Percentiles rank a stretch among this genome's conserved stretches.
These are phyloP conservation scores for Tolypocladium paradoxum DNA, from an alignment of 2,329 filamentous ascomycete species.

Conservation along the genomic window DNA sequence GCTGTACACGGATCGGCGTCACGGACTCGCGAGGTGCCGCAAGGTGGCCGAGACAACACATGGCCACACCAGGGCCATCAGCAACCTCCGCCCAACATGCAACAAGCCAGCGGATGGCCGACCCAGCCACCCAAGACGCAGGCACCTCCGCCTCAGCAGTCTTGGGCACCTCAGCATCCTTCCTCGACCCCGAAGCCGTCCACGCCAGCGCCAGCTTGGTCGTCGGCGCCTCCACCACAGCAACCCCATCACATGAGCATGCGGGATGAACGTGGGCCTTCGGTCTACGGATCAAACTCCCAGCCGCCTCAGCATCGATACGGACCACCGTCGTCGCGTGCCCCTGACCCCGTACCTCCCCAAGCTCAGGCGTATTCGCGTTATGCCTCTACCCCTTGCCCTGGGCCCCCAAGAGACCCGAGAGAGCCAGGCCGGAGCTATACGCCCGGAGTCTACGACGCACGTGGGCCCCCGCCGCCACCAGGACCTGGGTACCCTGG, in stretches of 20 bases:
- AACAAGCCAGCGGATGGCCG: constrained; percentile 16
- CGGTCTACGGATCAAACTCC: constrained; percentile 21
- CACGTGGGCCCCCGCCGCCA: constrained; percentile 26
- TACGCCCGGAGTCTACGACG: constrained; percentile 33
- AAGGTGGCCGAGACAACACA: constrained; percentile 23
- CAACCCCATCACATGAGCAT: constrained; percentile 23
- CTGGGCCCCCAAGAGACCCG: constrained; percentile 29
- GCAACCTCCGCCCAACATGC: constrained; percentile 9
- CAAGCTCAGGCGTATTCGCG: constrained; percentile 29
- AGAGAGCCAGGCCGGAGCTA: constrained; percentile 33
- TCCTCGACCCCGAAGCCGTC: constrained; percentile 18
- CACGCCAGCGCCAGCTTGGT: constrained; percentile 22
- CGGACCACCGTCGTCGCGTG: constrained; percentile 26
- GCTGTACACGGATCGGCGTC: constrained; percentile 33
- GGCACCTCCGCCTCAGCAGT: constrained; percentile 20
- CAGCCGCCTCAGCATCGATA: constrained; percentile 28
- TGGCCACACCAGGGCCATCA: constrained; percentile 22
- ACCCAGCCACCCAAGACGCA: constrained; percentile 22
- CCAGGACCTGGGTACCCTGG: constrained; percentile 20
- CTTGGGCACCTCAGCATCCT: constrained; percentile 22
- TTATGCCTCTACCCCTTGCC: constrained; percentile 32
- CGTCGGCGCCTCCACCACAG: constrained; percentile 20
- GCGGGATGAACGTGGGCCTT: constrained; percentile 26
- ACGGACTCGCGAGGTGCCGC: constrained; percentile 31
- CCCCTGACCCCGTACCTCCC: constrained; percentile 29